These are phyloP conservation scores for Aphanomyces invadans DNA, from an alignment of 352 stramenopile species.

Conservation along the genomic window DNA sequence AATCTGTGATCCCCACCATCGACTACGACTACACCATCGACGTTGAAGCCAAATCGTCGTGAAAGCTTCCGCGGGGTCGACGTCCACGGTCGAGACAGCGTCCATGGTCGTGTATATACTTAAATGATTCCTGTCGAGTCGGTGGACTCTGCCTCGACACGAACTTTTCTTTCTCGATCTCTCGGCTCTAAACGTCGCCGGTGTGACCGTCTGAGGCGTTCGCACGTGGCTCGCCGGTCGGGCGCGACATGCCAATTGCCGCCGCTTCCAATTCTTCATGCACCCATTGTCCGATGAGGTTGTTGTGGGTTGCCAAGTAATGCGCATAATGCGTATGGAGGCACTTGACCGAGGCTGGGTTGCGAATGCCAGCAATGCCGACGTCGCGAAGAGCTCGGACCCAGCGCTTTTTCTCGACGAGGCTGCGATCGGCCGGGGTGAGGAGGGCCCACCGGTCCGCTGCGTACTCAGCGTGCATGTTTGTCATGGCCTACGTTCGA, in stretches of 20 bases:
- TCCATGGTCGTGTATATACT: not conserved
- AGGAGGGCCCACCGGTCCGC: slow-evolving; percentile 44
- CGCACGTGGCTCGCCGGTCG: no score
- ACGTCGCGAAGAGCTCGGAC: slow-evolving; percentile 39
- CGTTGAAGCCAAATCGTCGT: slow-evolving; percentile 62
- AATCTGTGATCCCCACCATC: slow-evolving; percentile 98
- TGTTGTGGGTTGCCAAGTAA: slow-evolving; percentile 44
- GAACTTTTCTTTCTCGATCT: no score
- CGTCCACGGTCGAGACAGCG: slow-evolving; percentile 9
- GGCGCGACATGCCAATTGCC: no score
- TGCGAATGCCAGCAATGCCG: slow-evolving; percentile 51
- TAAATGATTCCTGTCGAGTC: no score
- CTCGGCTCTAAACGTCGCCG: no score
- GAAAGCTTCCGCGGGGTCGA: not conserved
- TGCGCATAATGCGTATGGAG: slow-evolving; percentile 70
- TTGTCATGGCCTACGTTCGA: slow-evolving; percentile 35
- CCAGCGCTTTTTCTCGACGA: slow-evolving; percentile 40
- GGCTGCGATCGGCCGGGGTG: slow-evolving; percentile 32
- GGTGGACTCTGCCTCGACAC: no score
- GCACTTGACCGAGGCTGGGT: slow-evolving; percentile 56
- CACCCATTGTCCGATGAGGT: slow-evolving; percentile 54
- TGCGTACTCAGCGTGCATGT: slow-evolving; percentile 42
- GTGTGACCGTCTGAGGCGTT: no score
- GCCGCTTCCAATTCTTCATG: slow-evolving; percentile 53
- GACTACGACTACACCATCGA: slow-evolving; percentile 99